Conservation (phyloP, 106 monocot species). For the Cymbidium sinense region DNA sequence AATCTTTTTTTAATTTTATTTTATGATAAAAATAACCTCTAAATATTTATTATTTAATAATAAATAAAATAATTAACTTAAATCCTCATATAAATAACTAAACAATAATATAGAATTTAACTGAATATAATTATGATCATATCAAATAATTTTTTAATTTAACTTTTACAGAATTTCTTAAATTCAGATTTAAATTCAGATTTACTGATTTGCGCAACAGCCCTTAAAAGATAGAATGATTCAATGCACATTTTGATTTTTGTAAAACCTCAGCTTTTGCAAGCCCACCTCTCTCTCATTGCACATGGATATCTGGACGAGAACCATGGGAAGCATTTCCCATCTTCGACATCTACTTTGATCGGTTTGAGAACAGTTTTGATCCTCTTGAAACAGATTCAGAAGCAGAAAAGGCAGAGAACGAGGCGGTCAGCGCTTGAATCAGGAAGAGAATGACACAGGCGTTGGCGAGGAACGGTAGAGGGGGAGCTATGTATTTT, state of each 20-base stretch:
- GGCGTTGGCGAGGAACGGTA: constrained; percentile 73
- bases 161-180: too few relatives aligned
- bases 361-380: constrained; percentile 42
- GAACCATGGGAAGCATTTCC: constrained; percentile 64
- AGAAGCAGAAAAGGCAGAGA: constrained; percentile 83
- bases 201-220: too few relatives aligned
- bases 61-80: too few relatives aligned
- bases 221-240: background rate
- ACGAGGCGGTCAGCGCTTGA: constrained; percentile 80
- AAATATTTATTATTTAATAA: too few relatives aligned
- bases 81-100: too few relatives aligned
- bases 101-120: too few relatives aligned
- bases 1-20: too few relatives aligned
- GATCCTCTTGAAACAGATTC: constrained; percentile 58
- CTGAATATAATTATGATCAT: too few relatives aligned
- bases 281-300: constrained; percentile 44
- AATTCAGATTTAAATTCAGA: too few relatives aligned
- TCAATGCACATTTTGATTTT: background rate
- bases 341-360: constrained; percentile 14
- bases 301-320: constrained; percentile 55
- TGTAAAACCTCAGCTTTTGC: constrained; percentile 2
- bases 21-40: too few relatives aligned
- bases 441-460: constrained; percentile 87
- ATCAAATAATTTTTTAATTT: too few relatives aligned
- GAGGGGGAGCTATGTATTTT: constrained; percentile 67